A percentile compares a stretch with the other conserved stretches of the same genome.
These are phyloP conservation scores for Fistulina hepatica DNA, from an alignment of 1,284 basidiomycete species.

Conservation along the genomic window DNA sequence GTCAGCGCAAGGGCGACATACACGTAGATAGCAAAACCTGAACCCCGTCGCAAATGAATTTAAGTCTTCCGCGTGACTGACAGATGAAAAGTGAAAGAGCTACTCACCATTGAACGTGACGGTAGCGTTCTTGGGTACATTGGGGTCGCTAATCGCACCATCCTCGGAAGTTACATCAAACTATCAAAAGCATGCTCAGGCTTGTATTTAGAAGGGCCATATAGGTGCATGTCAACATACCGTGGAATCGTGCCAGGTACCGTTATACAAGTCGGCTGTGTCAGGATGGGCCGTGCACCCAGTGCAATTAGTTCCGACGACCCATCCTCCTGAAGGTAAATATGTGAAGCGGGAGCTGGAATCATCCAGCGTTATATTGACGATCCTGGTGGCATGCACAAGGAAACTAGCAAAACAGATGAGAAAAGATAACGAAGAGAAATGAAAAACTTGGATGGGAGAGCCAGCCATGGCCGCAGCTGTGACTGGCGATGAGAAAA, in stretches of 20 bases:
- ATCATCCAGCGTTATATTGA: too few species aligned
- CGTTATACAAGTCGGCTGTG: slow-evolving; percentile 8
- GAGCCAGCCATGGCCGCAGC: too few species aligned
- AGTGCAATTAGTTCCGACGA: slow-evolving; percentile 15
- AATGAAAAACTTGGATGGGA: too few species aligned
- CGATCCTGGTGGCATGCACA: too few species aligned
- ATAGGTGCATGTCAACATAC: slow-evolving; percentile 1
- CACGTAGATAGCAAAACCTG: slow-evolving; percentile 24
- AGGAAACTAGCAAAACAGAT: too few species aligned
- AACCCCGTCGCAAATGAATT: not conserved
- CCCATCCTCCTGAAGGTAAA: slow-evolving; percentile 22
- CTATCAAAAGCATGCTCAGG: slow-evolving; percentile 11
- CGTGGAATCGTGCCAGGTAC: slow-evolving; percentile 11
- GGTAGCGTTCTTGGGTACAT: slow-evolving; percentile 11
- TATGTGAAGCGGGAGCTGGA: too few species aligned
- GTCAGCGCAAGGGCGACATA: slow-evolving; percentile 22
- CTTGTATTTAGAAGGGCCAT: not conserved
- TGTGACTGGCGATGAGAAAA: too few species aligned
- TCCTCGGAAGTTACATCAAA: slow-evolving; percentile 17
- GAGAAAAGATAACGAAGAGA: too few species aligned
- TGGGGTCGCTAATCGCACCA: slow-evolving; percentile 11
- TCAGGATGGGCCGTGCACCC: slow-evolving; percentile 19
- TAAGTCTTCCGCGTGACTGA: not conserved
- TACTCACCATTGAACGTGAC: slow-evolving; percentile 17
- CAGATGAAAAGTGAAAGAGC: slow-evolving; percentile 3